Percentiles rank a stretch among this genome's conserved stretches.
phyloP scores from a whole-genome alignment of 2,329 filamentous ascomycete species.

The Paecilomyces formosus region DNA sequence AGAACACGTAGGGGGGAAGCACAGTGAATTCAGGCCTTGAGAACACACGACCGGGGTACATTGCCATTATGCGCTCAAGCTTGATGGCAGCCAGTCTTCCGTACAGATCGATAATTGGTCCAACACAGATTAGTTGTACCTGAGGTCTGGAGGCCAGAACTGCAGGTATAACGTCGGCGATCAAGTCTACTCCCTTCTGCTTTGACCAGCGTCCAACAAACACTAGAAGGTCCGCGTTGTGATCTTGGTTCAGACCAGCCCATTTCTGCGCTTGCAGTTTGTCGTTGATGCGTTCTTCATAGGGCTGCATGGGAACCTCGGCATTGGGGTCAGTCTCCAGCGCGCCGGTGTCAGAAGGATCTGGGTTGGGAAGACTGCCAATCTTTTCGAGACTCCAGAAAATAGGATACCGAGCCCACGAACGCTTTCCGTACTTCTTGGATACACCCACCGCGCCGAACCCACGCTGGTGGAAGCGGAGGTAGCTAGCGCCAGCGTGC shows the following conservation, averaged over 20 bases:
- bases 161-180: slow-evolving; percentile 55
- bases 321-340: slow-evolving; percentile 43
- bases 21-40: slow-evolving; percentile 56
- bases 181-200: slow-evolving; percentile 57
- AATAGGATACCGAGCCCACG: slow-evolving; percentile 54
- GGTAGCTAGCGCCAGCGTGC: slow-evolving; percentile 52
- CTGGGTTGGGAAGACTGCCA: slow-evolving; percentile 52
- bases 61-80: slow-evolving; percentile 50
- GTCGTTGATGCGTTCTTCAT: slow-evolving; percentile 42
- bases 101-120: slow-evolving; percentile 55
- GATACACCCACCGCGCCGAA: slow-evolving; percentile 56
- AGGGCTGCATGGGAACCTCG: slow-evolving; percentile 32
- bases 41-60: slow-evolving; percentile 53
- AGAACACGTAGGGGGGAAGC: slow-evolving; percentile 54
- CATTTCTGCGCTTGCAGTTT: slow-evolving; percentile 54
- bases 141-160: slow-evolving; percentile 20
- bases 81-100: slow-evolving; percentile 56
- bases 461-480: slow-evolving; percentile 53
- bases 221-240: slow-evolving; percentile 53
- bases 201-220: slow-evolving; percentile 57
- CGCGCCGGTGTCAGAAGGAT: slow-evolving; percentile 51
- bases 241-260: slow-evolving; percentile 51
- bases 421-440: slow-evolving; percentile 55
- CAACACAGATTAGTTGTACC: slow-evolving; percentile 28
- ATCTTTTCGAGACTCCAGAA: slow-evolving; percentile 55